These are phyloP conservation scores for Nicotiana tabacum DNA, from an alignment of 257 asterid genomes.

Conservation along the genomic window DNA sequence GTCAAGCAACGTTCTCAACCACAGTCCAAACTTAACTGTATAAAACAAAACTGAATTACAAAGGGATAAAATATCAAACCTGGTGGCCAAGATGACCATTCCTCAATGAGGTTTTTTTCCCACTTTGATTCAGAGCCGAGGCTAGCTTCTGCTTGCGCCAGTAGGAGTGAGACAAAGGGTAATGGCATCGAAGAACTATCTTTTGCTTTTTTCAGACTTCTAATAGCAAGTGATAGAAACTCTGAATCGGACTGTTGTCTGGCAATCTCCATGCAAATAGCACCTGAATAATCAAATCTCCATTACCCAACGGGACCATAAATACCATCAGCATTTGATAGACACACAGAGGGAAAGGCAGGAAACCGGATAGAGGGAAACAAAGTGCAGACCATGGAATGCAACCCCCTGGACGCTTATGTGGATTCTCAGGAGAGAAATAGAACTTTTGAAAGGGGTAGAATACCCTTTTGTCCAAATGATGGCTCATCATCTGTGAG, in stretches of 20 bases:
- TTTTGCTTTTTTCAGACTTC: slow-evolving; percentile 76
- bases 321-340: not conserved
- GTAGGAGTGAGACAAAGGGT: slow-evolving; percentile 63
- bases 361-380: not conserved
- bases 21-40: not conserved
- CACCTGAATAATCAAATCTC: slow-evolving; percentile 40
- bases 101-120: slow-evolving; percentile 61
- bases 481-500: too few species aligned
- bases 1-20: not conserved
- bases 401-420: not conserved
- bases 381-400: not conserved
- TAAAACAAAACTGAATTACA: not conserved
- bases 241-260: slow-evolving; percentile 64
- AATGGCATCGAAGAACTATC: slow-evolving; percentile 34
- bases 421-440: not conserved
- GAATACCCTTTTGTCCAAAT: not conserved
- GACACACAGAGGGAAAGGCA: not conserved
- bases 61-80: slow-evolving; percentile 37
- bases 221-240: slow-evolving; percentile 55
- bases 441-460: not conserved
- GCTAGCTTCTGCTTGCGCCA: slow-evolving; percentile 95
- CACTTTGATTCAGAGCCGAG: slow-evolving; percentile 68
- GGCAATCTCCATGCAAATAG: slow-evolving; percentile 86
- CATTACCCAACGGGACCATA: not conserved
- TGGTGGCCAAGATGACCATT: slow-evolving; percentile 87